Conservation (phyloP, 2,329 filamentous ascomycete species). For the Penicillium sp. region DNA sequence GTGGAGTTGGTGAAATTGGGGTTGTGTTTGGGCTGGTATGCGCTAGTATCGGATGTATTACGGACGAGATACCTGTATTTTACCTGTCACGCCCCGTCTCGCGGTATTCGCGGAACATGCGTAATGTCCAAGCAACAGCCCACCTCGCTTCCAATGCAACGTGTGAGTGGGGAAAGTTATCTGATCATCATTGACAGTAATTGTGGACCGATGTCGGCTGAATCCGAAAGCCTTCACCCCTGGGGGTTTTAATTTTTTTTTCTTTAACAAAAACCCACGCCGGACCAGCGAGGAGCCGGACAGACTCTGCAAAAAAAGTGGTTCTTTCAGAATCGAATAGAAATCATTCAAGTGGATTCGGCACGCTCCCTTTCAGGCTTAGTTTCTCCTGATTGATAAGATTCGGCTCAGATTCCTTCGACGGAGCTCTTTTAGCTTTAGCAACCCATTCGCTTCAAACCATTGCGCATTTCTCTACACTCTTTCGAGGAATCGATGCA, state of each 20-base stretch:
- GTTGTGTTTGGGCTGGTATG: background rate
- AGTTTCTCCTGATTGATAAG: constrained; percentile 7
- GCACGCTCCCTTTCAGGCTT: background rate
- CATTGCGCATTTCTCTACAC: background rate
- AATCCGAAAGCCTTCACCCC: constrained; percentile 4
- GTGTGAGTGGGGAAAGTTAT: background rate
- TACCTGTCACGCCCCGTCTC: background rate
- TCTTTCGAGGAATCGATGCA: background rate
- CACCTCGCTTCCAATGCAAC: background rate
- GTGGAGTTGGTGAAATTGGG: background rate
- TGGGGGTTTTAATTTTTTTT: background rate
- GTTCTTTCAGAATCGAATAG: background rate
- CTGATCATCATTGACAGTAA: constrained; percentile 1
- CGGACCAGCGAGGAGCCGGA: constrained; percentile 1
- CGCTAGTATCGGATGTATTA: background rate
- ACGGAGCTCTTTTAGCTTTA: constrained; percentile 6
- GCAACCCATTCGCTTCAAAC: constrained; percentile 1
- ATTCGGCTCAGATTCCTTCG: background rate
- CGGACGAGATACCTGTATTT: background rate
- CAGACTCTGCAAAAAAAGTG: background rate
- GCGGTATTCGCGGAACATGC: background rate
- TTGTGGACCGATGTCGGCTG: constrained; percentile 9
- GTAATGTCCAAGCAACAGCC: background rate
- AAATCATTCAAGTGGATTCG: constrained; percentile 1
- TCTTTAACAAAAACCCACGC: background rate